phyloP scores from a whole-genome alignment of 164 flowering plant species.

The Warburgia ugandensis region DNA sequence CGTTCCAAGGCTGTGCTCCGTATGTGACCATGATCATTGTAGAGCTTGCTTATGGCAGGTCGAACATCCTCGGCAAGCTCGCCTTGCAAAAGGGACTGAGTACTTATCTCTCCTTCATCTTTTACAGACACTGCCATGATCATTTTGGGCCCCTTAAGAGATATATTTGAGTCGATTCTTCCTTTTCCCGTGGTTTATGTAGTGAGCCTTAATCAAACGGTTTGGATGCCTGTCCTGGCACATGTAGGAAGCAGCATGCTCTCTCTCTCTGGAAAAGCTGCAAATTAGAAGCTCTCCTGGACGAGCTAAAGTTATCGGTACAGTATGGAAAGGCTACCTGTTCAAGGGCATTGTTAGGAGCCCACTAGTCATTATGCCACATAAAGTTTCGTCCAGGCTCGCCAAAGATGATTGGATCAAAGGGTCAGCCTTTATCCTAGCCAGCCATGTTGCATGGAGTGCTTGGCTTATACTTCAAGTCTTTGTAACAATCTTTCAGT shows the following conservation, averaged over 20 bases:
- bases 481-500: too few species aligned
- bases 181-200: not conserved
- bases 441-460: too few species aligned
- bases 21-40: conserved; percentile 30
- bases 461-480: too few species aligned
- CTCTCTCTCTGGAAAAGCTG: conserved; percentile 34
- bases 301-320: conserved; percentile 34
- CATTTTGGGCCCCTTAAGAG: conserved; percentile 36
- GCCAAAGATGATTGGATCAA: conserved; percentile 30
- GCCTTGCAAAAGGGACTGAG: conserved; percentile 31
- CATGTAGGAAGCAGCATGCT: too few species aligned
- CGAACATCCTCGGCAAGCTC: conserved; percentile 37
- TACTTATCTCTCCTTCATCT: conserved; percentile 27
- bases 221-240: not conserved
- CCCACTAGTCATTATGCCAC: conserved; percentile 19
- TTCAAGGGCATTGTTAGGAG: conserved; percentile 18
- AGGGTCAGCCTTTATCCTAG: conserved; percentile 32
- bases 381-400: conserved; percentile 9
- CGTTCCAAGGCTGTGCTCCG: conserved; percentile 7
- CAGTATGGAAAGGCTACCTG: conserved; percentile 29
- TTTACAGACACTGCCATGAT: conserved; percentile 36
- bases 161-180: conserved; percentile 18
- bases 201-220: not conserved
- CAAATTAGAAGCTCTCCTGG: conserved; percentile 17
- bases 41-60: conserved; percentile 29